phyloP scores from a whole-genome alignment of 495 filamentous ascomycete species.

The Lasiosphaeria hispida region DNA sequence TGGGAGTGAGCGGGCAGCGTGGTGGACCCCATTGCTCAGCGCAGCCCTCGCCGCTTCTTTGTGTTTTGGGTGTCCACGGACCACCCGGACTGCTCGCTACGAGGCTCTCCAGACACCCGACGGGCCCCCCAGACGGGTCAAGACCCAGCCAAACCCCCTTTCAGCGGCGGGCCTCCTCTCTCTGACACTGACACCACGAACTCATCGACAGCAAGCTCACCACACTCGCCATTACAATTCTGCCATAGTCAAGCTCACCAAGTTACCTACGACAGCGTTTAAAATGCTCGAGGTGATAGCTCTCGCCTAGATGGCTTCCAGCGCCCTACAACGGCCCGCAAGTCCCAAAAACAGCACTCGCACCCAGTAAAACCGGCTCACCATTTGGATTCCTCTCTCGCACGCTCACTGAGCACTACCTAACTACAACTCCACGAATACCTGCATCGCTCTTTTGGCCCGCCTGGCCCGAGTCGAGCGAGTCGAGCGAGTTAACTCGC shows the following conservation, averaged over 20 bases:
- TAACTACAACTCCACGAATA: constrained; percentile 4
- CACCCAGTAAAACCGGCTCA: constrained; percentile 29
- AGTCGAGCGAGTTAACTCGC: too few relatives aligned
- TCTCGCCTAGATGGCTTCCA: constrained; percentile 36
- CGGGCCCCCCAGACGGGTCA: constrained; percentile 16
- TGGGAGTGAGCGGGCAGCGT: background rate
- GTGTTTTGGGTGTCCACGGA: constrained; percentile 20
- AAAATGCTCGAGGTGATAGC: constrained; percentile 25
- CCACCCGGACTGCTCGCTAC: constrained; percentile 12
- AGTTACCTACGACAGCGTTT: constrained; percentile 12
- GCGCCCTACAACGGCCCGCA: constrained; percentile 22
- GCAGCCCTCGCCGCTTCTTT: background rate
- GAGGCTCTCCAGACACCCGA: constrained; percentile 19
- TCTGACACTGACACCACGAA: constrained; percentile 6
- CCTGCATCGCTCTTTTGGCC: too few relatives aligned
- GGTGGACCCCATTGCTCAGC: background rate
- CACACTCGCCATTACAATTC: constrained; percentile 2
- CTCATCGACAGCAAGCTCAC: constrained; percentile 1
- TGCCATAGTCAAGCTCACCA: constrained; percentile 17
- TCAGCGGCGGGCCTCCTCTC: constrained; percentile 13
- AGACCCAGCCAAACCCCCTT: constrained; percentile 12
- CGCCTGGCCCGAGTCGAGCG: too few relatives aligned
- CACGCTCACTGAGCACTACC: constrained; percentile 6
- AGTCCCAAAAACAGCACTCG: constrained; percentile 17
- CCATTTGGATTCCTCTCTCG: constrained; percentile 28